These are phyloP conservation scores for Cadophora gregata DNA, from an alignment of 2,329 filamentous ascomycete genomes.

Conservation along the genomic window DNA sequence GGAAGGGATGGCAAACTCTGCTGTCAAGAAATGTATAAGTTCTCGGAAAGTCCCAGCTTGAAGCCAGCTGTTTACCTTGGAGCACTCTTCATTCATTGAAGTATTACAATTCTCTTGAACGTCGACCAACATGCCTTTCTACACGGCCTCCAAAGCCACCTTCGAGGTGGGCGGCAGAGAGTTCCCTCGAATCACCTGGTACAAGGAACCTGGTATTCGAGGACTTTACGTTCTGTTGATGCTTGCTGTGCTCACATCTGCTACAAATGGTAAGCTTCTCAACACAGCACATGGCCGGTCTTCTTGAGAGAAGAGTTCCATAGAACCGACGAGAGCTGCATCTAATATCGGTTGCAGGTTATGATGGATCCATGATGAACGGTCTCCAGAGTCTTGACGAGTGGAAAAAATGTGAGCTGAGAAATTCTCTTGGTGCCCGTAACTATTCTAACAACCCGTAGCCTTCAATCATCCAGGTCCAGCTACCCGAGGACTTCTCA, in stretches of 20 bases:
- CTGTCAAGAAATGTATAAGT: conserved; percentile 20
- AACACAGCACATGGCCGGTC: no score
- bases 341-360: conserved; percentile 25
- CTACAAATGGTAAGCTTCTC: conserved; percentile 50
- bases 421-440: conserved; percentile 33
- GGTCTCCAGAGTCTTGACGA: conserved; percentile 52
- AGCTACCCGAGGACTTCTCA: conserved; percentile 51
- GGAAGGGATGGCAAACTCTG: not conserved
- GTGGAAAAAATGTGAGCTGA: conserved; percentile 56
- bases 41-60: not conserved
- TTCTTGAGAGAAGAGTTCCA: no score
- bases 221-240: conserved; percentile 58
- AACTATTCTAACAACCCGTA: conserved; percentile 47
- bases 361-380: conserved; percentile 53
- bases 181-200: conserved; percentile 53
- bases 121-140: conserved; percentile 31
- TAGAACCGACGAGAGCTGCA: no score
- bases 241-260: conserved; percentile 49
- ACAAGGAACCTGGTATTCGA: conserved; percentile 59
- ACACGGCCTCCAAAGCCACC: conserved; percentile 37
- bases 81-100: conserved; percentile 14
- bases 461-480: conserved; percentile 45
- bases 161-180: conserved; percentile 42
- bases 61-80: not conserved
- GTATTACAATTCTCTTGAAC: conserved; percentile 1